Percentiles rank a stretch among this genome's conserved stretches.
Conservation (phyloP, 75 land plant species). For the Isoetes taiwanensis region DNA sequence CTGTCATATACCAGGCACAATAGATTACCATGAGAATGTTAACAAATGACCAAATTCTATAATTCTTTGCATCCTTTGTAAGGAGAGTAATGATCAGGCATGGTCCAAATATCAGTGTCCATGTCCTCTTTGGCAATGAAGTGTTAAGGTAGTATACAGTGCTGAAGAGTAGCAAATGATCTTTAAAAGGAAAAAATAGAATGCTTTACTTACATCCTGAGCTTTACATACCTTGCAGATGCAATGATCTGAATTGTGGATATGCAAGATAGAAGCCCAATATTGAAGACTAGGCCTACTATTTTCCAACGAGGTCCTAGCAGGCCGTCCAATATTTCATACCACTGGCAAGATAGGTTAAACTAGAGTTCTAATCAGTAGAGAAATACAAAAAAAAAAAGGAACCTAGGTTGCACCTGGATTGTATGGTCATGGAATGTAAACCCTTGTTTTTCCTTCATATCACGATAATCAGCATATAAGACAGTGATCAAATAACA, state of each 20-base stretch:
- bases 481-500: constrained; percentile 14
- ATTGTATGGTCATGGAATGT: too few species aligned
- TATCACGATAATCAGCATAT: constrained; percentile 14
- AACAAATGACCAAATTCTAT: constrained; percentile 10
- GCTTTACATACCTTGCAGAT: constrained; percentile 17
- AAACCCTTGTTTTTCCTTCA: too few species aligned
- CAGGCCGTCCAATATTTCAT: constrained; percentile 16
- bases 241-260: constrained; percentile 16
- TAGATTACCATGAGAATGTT: constrained; percentile 8
- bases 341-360: too few species aligned
- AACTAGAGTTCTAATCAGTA: too few species aligned
- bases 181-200: too few species aligned
- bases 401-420: too few species aligned
- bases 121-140: constrained; percentile 6
- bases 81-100: constrained; percentile 7
- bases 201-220: too few species aligned
- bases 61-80: constrained; percentile 8
- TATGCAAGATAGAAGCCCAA: constrained; percentile 7
- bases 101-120: constrained; percentile 11
- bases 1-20: constrained; percentile 9
- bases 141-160: constrained; percentile 18
- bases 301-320: constrained; percentile 7
- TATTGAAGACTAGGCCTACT: constrained; percentile 12
- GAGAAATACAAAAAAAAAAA: too few species aligned
- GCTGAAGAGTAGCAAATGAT: too few species aligned